phyloP scores from a whole-genome alignment of 305 asterid species.

The Fraxinus greggii region DNA sequence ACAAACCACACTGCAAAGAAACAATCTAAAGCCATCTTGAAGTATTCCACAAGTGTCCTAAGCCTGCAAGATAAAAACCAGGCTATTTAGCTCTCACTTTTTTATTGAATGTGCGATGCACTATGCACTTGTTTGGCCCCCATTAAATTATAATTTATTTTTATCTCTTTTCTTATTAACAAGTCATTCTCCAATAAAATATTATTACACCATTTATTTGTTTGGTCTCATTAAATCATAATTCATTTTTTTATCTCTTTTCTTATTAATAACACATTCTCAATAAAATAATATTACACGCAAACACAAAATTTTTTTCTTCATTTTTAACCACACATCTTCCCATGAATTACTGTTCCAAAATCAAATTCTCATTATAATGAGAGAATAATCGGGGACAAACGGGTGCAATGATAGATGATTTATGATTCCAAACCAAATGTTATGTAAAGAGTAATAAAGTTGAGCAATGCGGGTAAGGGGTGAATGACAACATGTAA shows the following conservation, averaged over 20 bases:
- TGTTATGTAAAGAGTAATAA: background rate
- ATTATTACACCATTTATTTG: background rate
- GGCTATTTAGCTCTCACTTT: slow-evolving; percentile 17
- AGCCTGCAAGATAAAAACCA: slow-evolving; percentile 51
- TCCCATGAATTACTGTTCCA: background rate
- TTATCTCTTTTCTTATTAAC: no score
- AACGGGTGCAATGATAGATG: background rate
- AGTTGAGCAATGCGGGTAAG: background rate
- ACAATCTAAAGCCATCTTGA: slow-evolving; percentile 95
- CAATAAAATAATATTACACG: background rate
- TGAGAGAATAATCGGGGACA: background rate
- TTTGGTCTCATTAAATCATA: background rate
- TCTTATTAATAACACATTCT: background rate
- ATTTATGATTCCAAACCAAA: background rate
- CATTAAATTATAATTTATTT: no score
- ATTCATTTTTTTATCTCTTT: background rate
- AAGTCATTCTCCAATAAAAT: no score
- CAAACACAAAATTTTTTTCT: background rate
- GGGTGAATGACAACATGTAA: background rate
- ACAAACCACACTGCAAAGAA: slow-evolving; percentile 99
- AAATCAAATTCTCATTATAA: background rate
- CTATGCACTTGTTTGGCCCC: background rate
- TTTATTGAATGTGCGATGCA: background rate
- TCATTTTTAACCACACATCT: background rate
- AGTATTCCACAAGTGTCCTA: slow-evolving; percentile 63